Conservation (phyloP, 169 alveolate genomes). For the Plasmodium coatneyi region DNA sequence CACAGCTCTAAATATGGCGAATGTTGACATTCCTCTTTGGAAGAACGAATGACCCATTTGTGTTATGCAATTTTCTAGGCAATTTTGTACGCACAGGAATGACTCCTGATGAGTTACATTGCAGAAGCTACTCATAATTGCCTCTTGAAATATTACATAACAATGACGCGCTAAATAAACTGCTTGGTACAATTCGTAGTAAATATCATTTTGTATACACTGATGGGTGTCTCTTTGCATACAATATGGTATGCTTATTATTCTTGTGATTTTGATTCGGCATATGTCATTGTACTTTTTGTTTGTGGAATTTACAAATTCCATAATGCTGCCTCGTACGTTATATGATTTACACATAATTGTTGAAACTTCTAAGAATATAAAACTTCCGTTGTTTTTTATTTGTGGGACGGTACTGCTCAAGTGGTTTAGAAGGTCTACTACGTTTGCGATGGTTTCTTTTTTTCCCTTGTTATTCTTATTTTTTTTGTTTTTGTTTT, state of each 20-base stretch:
- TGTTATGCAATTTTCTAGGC: not conserved
- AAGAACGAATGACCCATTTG: not conserved
- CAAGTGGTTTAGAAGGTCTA: not conserved
- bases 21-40: not conserved
- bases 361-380: not conserved
- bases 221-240: not conserved
- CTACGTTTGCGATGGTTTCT: not conserved
- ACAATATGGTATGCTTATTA: slow-evolving; percentile 8
- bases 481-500: not conserved
- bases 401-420: not conserved
- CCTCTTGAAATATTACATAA: not conserved
- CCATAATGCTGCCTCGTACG: not conserved
- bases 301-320: not conserved
- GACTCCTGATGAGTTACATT: not conserved
- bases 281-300: not conserved
- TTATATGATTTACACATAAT: not conserved
- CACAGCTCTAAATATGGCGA: not conserved
- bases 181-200: not conserved
- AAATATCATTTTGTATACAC: not conserved
- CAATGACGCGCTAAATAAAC: not conserved
- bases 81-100: not conserved
- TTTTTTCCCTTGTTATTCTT: not conserved
- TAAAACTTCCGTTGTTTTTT: not conserved
- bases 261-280: not conserved
- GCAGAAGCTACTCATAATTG: not conserved